Conservation (phyloP, 2,329 filamentous ascomycete genomes). For the Pseudovirgaria hyperparasitica region DNA sequence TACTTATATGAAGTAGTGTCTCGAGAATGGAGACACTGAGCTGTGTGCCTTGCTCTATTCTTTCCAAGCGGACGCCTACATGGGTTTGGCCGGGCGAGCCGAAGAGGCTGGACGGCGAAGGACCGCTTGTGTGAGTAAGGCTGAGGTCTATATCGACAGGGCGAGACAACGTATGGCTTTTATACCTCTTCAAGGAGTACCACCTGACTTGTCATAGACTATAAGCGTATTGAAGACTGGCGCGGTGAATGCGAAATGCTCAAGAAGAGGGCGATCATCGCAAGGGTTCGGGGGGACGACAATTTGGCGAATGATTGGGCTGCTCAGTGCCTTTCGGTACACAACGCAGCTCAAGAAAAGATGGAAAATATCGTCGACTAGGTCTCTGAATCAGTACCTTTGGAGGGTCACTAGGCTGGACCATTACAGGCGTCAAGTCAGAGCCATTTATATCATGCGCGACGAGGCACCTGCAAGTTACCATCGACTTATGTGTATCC, state of each 20-base stretch:
- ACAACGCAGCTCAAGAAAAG: conserved; percentile 16
- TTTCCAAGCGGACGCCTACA: conserved; percentile 60
- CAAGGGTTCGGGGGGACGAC: conserved; percentile 46
- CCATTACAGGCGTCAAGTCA: too few species aligned
- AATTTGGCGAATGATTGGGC: conserved; percentile 23
- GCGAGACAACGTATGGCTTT: conserved; percentile 19
- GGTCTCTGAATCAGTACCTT: background rate
- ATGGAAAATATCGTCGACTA: conserved; percentile 6
- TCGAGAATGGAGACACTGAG: conserved; percentile 55
- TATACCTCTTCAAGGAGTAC: background rate
- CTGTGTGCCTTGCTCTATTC: conserved; percentile 56
- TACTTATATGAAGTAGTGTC: conserved; percentile 17
- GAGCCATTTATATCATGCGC: too few species aligned
- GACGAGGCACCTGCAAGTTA: too few species aligned
- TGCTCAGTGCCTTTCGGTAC: conserved; percentile 21
- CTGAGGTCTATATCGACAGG: conserved; percentile 22
- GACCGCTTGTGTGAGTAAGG: conserved; percentile 14
- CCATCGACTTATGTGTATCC: too few species aligned
- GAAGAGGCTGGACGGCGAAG: conserved; percentile 7
- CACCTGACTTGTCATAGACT: conserved; percentile 31
- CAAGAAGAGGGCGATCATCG: conserved; percentile 69
- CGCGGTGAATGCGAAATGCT: conserved; percentile 65
- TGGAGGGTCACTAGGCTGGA: background rate
- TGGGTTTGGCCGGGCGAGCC: conserved; percentile 56
- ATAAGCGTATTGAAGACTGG: conserved; percentile 53